These are phyloP conservation scores for Ophiostoma populinum DNA, from an alignment of 2,329 filamentous ascomycete genomes.

Conservation along the genomic window DNA sequence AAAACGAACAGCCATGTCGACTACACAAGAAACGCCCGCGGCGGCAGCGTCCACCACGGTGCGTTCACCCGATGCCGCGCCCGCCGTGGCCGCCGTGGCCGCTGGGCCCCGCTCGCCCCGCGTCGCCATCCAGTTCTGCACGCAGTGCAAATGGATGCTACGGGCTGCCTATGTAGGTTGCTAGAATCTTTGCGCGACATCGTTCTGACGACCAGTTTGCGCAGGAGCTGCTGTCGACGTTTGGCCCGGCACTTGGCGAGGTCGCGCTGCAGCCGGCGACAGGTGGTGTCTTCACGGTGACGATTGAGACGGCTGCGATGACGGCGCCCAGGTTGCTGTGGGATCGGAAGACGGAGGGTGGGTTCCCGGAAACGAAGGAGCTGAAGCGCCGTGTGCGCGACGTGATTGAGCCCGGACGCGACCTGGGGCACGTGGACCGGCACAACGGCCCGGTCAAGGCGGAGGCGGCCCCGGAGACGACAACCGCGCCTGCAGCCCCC, in stretches of 20 bases:
- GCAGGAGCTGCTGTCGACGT: conserved; percentile 90
- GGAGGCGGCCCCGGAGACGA: neutral
- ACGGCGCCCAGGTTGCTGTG: conserved; percentile 42
- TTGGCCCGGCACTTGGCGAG: conserved; percentile 67
- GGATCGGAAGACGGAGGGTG: conserved; percentile 74
- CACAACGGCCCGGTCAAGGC: conserved; percentile 16
- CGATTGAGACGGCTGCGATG: conserved; percentile 5
- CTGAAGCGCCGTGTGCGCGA: conserved; percentile 74
- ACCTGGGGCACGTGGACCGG: conserved; percentile 69
- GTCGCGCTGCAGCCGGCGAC: conserved; percentile 73
- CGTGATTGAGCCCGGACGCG: conserved; percentile 57
- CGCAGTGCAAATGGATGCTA: conserved; percentile 80
- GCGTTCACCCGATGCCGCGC: too few species aligned
- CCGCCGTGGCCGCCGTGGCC: neutral
- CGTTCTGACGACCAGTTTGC: conserved; percentile 45
- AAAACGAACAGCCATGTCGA: neutral
- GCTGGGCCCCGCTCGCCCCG: conserved; percentile 39
- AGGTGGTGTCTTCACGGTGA: conserved; percentile 67
- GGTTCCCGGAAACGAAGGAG: conserved; percentile 88
- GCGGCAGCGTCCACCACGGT: neutral
- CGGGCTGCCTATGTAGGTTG: conserved; percentile 64
- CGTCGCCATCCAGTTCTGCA: conserved; percentile 81
- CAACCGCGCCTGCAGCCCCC: neutral
- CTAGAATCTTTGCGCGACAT: conserved; percentile 5
- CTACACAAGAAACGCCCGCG: neutral